Base-by-base conservation (phyloP, 768 basidiomycete species). In the Suillus lakei region DNA sequence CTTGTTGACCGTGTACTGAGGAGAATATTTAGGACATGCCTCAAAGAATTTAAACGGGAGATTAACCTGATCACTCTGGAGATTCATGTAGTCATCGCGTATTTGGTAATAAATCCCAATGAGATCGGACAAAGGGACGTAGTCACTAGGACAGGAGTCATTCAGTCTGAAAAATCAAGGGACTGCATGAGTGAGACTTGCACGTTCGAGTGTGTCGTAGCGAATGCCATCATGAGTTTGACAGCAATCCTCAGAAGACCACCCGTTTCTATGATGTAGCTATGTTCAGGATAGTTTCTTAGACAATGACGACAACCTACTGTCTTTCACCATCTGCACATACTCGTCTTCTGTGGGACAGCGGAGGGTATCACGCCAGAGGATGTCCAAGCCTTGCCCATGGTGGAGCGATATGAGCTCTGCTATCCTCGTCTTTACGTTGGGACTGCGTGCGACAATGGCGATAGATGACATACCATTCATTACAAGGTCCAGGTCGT, bases 261-360 rank as follows among this genome's bases (percentile, higher is more conserved):
- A 1, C 96, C 94, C 0, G 95, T 96, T 76, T 98, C 95, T 98
- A 70, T 6, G 10, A n/a, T 0, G 16, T 30, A 13, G 2, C 18
- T 8, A 60, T 15, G 13, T 61, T 30, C 38, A 60, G 12, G 6
- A 18, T 16, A 5, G 4, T 18, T 28, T 26, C 16, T 39, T 61
- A 59, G n/a, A 15, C 34, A 39, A 34, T 26, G 21, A 32, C 39
- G 39, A n/a, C 23, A 23, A 70, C 97, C 91, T 68, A 96, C 96
- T 98, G 71, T 93, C 91, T 73, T 93, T 92, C 41, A 96, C 96
- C 96, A 98, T 98, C 2, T 83, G 78, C 50, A 98, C 85, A 72
- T 97, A 98, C 70, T 97, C 92, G 66, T 94, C 91, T 75, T 98
- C 96, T 0, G 90, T 91, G 4, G 96, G 96, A 73, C 95, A 97